A percentile compares a stretch with the other conserved stretches of the same genome.
Conservation (phyloP, 495 filamentous ascomycete species). For the Jackrogersella multiformis region DNA sequence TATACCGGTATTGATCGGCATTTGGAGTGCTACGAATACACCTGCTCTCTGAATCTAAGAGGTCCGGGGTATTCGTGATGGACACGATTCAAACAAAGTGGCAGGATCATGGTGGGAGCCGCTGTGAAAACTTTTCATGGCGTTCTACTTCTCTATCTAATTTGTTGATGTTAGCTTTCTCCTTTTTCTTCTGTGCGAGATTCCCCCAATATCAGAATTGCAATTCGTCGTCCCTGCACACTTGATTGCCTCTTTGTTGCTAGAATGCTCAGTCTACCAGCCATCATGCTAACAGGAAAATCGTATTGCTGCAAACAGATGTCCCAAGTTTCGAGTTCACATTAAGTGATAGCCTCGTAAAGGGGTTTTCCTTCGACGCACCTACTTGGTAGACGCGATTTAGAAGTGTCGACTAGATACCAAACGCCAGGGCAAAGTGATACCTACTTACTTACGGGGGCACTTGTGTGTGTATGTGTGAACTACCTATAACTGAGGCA, state of each 20-base stretch:
- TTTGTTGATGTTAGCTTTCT: constrained; percentile 23
- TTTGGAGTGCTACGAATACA: background rate
- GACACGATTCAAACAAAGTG: constrained; percentile 5
- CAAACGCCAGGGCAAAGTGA: too few species aligned
- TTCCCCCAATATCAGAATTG: constrained; percentile 35
- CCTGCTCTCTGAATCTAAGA: background rate
- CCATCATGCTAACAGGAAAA: background rate
- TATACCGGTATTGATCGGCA: constrained; percentile 51
- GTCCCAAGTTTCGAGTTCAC: background rate
- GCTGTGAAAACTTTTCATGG: background rate
- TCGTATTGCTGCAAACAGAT: background rate
- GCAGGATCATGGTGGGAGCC: constrained; percentile 12
- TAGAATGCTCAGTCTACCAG: background rate
- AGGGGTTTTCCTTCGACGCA: background rate
- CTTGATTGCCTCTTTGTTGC: background rate
- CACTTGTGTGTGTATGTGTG: too few species aligned
- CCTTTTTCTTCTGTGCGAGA: constrained; percentile 31
- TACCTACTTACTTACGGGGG: too few species aligned
- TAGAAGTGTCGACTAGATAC: too few species aligned
- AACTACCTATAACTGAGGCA: too few species aligned
- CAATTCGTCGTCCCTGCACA: constrained; percentile 6
- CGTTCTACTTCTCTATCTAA: background rate
- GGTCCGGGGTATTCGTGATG: background rate
- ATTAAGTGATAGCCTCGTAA: too few species aligned
- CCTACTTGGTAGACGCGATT: background rate